Evolutionary conservation across 495 filamentous ascomycete genomes (phyloP).

Genomic region (Bacidia gigantensis): DNA sequence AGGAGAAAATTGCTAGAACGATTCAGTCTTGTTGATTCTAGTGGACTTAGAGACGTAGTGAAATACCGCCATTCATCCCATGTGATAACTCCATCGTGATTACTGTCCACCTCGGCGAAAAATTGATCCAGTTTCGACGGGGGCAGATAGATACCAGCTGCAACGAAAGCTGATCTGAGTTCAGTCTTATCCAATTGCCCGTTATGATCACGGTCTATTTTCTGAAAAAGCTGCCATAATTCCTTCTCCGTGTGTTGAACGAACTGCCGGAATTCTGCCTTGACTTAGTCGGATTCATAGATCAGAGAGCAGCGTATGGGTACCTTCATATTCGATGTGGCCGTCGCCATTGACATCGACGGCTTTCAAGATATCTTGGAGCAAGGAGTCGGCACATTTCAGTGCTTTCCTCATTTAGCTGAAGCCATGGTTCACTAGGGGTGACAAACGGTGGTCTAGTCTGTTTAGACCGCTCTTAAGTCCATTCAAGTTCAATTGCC

Average conservation of each 20-base stretch:
- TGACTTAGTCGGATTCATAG: neutral
- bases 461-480: slow-evolving; percentile 71
- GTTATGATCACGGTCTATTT: slow-evolving; percentile 75
- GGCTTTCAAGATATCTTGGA: slow-evolving; percentile 59
- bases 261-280: slow-evolving; percentile 71
- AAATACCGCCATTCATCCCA: slow-evolving; percentile 93
- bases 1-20: slow-evolving; percentile 73
- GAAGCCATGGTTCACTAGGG: slow-evolving; percentile 4
- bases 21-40: slow-evolving; percentile 13
- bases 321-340: slow-evolving; percentile 79
- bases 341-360: slow-evolving; percentile 83
- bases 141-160: slow-evolving; percentile 66
- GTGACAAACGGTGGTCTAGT: slow-evolving; percentile 82
- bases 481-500: slow-evolving; percentile 67
- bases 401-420: slow-evolving; percentile 44
- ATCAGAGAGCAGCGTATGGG: slow-evolving; percentile 6
- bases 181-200: slow-evolving; percentile 81
- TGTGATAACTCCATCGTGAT: slow-evolving; percentile 75
- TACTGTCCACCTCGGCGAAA: slow-evolving; percentile 78
- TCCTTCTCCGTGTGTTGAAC: slow-evolving; percentile 76
- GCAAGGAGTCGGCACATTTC: slow-evolving; percentile 83
- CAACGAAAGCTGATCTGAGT: slow-evolving; percentile 60
- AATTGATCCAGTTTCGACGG: slow-evolving; percentile 66
- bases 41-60: slow-evolving; percentile 4
- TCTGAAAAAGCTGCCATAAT: slow-evolving; percentile 66